phyloP scores from a whole-genome alignment of 176 grass and related monocot species.

The Alloteropsis semialata region DNA sequence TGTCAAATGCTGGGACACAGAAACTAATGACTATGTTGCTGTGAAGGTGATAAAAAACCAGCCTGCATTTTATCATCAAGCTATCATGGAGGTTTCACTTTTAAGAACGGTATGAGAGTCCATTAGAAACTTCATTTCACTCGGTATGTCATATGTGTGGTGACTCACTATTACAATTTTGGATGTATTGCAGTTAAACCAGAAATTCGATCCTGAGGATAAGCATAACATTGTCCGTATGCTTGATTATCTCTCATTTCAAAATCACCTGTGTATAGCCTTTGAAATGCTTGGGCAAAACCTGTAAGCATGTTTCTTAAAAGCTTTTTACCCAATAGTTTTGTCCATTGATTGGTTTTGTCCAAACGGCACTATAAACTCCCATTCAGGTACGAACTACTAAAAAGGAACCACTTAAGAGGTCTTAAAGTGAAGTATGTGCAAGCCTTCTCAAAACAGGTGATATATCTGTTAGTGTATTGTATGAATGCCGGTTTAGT shows the following conservation, averaged over 20 bases:
- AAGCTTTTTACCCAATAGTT: background rate
- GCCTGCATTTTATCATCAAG: constrained; percentile 91
- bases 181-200: constrained; percentile 76
- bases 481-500: constrained; percentile 1
- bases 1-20: constrained; percentile 82
- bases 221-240: constrained; percentile 95
- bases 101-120: constrained; percentile 62
- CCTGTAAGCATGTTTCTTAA: constrained; percentile 59
- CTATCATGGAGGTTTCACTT: constrained; percentile 74
- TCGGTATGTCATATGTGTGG: background rate
- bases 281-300: constrained; percentile 99
- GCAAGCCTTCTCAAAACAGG: constrained; percentile 92
- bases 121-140: constrained; percentile 14
- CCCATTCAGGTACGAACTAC: constrained; percentile 71
- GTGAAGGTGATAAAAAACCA: constrained; percentile 99
- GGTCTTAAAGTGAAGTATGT: constrained; percentile 76
- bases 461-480: constrained; percentile 21
- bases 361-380: constrained; percentile 16
- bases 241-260: constrained; percentile 79
- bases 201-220: constrained; percentile 80
- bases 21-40: constrained; percentile 77
- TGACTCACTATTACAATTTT: constrained; percentile 10
- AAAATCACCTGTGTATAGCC: constrained; percentile 91
- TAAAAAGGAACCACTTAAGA: constrained; percentile 88
- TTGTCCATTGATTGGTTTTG: background rate